Evolutionary conservation across 805 yeast species (phyloP), one percentile per base, ranked within the genome.

Genomic region (Isabelozyma gotoi): DNA sequence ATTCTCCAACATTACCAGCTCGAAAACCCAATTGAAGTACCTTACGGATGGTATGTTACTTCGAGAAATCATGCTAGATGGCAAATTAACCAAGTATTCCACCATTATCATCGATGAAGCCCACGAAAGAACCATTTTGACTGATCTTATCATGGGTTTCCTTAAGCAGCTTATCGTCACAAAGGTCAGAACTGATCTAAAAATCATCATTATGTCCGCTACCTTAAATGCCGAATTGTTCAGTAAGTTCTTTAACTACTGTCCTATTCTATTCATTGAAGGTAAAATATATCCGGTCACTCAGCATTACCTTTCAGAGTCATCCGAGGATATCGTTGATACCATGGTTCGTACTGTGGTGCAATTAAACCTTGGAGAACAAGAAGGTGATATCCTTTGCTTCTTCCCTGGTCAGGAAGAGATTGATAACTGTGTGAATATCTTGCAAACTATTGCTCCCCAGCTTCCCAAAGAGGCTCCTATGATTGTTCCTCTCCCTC

Each of bases 371-470:
- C 73, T 76, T 52, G 71, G 85, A 6, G 97, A 94, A 59, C 87
- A 79, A 14, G 77, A 78, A 24, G 99, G 99, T 37, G 99, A 94
- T 61, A 79, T 94, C n/a, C 66, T 94, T 20, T 92, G 92, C 42
- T 94, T 94, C 59, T 67, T 94, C 42, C 91, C 98, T 0, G 99
- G 99, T 48, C 99, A 94, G 63, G 99, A 94, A 59, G 99, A 94
- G 58, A 94, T 94, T 61, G 99, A 94, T 60, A 85, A 85, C 52
- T 84, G 87, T 11, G 89, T 81, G 1, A 76, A 78, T 12, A 64
- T 84, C 1, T 65, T 94, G 43, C 76, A 70, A 42, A 75, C 77
- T 32, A 56, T 85, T 16, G 77, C 91, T 1, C 85, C 86, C 1
- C 74, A 76, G 36, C 62, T 91, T 20, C 88, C 92, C 0, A 78